These are phyloP conservation scores for Paramecium pentaurelia DNA, from an alignment of 73 alveolate species.

Conservation along the genomic window DNA sequence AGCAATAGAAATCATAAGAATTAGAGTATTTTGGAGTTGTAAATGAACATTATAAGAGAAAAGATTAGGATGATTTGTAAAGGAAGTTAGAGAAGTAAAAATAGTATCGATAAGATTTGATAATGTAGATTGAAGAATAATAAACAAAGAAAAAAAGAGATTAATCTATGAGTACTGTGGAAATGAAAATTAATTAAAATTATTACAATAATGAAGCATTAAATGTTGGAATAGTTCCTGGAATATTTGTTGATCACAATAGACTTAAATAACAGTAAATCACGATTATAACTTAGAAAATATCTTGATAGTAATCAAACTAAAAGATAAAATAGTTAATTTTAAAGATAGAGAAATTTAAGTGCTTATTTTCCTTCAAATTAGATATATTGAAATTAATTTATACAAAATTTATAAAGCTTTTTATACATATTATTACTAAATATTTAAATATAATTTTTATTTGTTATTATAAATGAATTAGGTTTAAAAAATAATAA, in stretches of 20 bases:
- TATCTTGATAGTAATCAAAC: not conserved
- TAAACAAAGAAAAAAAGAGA: not conserved
- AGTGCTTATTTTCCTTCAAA: conserved; percentile 3
- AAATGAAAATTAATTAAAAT: not conserved
- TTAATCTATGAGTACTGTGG: not conserved
- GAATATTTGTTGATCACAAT: not conserved
- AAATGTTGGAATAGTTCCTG: conserved; percentile 8
- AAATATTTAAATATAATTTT: not conserved
- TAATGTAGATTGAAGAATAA: not conserved
- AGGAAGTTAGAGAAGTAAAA: not conserved
- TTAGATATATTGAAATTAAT: not conserved
- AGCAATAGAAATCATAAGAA: not conserved
- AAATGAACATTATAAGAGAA: not conserved
- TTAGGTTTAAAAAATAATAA: not conserved
- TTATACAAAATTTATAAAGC: not conserved
- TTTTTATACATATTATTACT: not conserved
- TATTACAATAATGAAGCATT: not conserved
- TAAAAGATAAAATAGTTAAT: not conserved
- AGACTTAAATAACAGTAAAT: not conserved
- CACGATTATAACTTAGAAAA: not conserved
- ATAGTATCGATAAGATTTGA: not conserved
- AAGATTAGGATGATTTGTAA: not conserved
- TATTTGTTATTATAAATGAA: not conserved
- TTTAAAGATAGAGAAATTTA: not conserved
- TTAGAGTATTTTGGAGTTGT: not conserved